These are phyloP conservation scores for Penicillium sp. DNA, from an alignment of 2,329 filamentous ascomycete genomes.

Conservation along the genomic window DNA sequence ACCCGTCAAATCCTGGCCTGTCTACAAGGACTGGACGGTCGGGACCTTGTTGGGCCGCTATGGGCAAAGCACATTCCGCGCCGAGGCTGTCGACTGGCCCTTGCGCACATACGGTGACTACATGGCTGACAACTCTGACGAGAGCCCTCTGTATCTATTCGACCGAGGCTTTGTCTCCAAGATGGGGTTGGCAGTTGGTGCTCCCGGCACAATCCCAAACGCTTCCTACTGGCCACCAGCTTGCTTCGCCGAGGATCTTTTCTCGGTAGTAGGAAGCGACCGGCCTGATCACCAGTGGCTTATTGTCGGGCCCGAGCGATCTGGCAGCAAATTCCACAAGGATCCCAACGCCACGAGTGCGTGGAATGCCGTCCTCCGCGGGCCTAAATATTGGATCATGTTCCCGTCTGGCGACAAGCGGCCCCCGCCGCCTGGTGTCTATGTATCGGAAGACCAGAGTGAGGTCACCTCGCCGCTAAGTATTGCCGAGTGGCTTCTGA, in stretches of 20 bases:
- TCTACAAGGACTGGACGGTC: slow-evolving; percentile 74
- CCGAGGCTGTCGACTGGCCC: slow-evolving; percentile 92
- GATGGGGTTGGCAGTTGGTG: slow-evolving; percentile 71
- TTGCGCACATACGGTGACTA: slow-evolving; percentile 81
- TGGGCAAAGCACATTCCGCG: slow-evolving; percentile 72
- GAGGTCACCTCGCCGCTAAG: slow-evolving; percentile 93
- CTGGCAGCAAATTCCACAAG: slow-evolving; percentile 94
- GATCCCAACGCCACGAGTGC: slow-evolving; percentile 72
- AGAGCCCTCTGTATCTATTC: slow-evolving; percentile 91
- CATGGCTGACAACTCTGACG: slow-evolving; percentile 77
- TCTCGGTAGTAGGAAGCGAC: slow-evolving; percentile 75
- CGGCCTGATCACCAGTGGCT: slow-evolving; percentile 90
- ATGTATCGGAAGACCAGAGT: slow-evolving; percentile 83
- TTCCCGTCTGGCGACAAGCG: slow-evolving; percentile 72
- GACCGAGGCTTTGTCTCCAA: slow-evolving; percentile 86
- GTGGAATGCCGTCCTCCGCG: slow-evolving; percentile 91
- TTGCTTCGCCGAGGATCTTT: slow-evolving; percentile 86
- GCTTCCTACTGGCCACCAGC: slow-evolving; percentile 76
- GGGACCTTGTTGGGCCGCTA: slow-evolving; percentile 69
- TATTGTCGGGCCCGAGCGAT: slow-evolving; percentile 83
- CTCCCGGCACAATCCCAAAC: slow-evolving; percentile 41
- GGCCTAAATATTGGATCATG: slow-evolving; percentile 98
- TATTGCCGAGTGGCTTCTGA: slow-evolving; percentile 94
- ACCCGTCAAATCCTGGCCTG: slow-evolving; percentile 81
- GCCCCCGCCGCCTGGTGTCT: slow-evolving; percentile 82